Base-by-base conservation (phyloP, 2,329 filamentous ascomycete species). In the Nothopassalora personata region DNA sequence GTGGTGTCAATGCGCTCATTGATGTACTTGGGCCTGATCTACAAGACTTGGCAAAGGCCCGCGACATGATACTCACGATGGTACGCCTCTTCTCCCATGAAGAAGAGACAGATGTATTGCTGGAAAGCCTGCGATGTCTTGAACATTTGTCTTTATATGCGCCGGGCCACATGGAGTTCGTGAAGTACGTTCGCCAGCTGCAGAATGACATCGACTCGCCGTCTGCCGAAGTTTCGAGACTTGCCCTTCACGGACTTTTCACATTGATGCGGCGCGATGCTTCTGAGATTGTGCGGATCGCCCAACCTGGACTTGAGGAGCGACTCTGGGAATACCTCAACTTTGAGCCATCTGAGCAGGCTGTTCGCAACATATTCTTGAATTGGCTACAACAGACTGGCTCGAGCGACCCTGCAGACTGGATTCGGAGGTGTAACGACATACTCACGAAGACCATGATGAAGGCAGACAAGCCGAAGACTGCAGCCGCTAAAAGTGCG, bases 331-430 rank as follows among this genome's bases (percentile, higher is more conserved):
- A 96, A 54, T 87, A 90, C 0, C 83, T 97, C 2, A 93, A 99
- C 71, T 82, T 84, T 27, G 80, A 82, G 1, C 90, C 93, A 0
- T 80, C 84, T 33, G 90, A 96, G 67, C 83, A 88, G 57, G 86
- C 90, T 1, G 85, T 97, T n/a, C 85, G 85, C 61, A 95, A 90
- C 69, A 90, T 97, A 61, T 86, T 99, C 55, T 83, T 86, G 49
- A 96, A 95, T 70, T 99, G 95, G 94, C 80, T 99, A 70, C 87
- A 90, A 59, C 93, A 97, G 72, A 95, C 91, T 3, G 90, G 89
- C 15, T 80, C 96, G 0, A 81, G 79, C 1, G 88, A 96, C 69
- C 94, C 92, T 0, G 83, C 83, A 1, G 77, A 83, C n/a, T 99
- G 94, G 94, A 84, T 99, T 23, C 85, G 91, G 61, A 85, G 91